phyloP scores from a whole-genome alignment of 805 yeast species.

The Barnettozyma californica region DNA sequence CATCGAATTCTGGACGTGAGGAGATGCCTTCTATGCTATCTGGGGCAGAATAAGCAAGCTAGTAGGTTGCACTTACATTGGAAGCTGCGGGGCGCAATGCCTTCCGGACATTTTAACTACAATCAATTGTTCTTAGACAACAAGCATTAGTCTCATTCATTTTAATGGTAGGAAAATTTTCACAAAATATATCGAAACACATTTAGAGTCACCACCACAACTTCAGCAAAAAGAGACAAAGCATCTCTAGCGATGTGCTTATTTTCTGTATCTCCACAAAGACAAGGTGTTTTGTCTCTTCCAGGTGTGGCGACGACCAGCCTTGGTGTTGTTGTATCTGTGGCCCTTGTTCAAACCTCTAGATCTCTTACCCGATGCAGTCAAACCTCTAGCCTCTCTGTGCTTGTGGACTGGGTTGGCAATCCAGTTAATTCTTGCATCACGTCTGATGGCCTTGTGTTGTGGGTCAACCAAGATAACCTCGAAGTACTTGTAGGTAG shows the following conservation, averaged over 20 bases:
- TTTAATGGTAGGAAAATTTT: not conserved
- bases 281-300: constrained; percentile 98
- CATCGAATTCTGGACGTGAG: too few relatives aligned
- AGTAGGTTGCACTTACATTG: too few relatives aligned
- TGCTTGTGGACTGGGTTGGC: constrained; percentile 99
- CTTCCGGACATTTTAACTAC: not conserved
- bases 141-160: not conserved
- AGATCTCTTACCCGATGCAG: constrained; percentile 96
- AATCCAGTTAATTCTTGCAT: constrained; percentile 99
- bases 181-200: constrained; percentile 3
- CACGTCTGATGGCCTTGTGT: constrained; percentile 98
- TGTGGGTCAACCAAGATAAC: constrained; percentile 96
- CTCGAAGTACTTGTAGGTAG: constrained; percentile 98
- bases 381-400: constrained; percentile 99
- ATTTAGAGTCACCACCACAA: constrained; percentile 1
- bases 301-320: constrained; percentile 99
- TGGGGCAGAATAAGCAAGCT: not conserved
- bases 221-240: constrained; percentile 6
- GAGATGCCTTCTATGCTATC: too few relatives aligned
- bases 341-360: constrained; percentile 99
- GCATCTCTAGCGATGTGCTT: constrained; percentile 8
- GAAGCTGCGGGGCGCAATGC: too few relatives aligned
- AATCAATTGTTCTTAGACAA: not conserved
- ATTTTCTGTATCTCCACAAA: constrained; percentile 96
- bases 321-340: constrained; percentile 94